These are phyloP conservation scores for Ganoderma multipileum DNA, from an alignment of 1,284 basidiomycete species.

Conservation along the genomic window DNA sequence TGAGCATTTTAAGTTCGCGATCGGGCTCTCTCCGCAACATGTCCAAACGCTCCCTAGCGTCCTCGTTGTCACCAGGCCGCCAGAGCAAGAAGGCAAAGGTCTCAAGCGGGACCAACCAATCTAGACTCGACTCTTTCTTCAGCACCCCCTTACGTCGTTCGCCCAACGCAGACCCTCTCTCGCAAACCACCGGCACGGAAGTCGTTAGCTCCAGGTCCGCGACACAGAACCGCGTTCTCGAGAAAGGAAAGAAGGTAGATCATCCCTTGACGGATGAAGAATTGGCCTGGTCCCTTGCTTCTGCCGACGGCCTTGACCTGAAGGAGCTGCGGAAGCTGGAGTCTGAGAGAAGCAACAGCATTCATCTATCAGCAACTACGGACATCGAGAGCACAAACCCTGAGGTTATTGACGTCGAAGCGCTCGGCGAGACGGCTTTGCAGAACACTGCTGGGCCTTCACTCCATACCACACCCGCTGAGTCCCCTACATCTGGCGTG, in stretches of 20 bases:
- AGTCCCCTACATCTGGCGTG: not conserved
- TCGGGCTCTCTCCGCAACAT: slow-evolving; percentile 24
- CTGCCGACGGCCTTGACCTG: slow-evolving; percentile 37
- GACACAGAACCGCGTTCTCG: not conserved
- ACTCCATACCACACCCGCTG: slow-evolving; percentile 3
- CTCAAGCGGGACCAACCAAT: slow-evolving; percentile 30
- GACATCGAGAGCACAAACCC: slow-evolving; percentile 17
- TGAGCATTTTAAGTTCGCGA: slow-evolving; percentile 9
- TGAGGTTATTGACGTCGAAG: slow-evolving; percentile 42
- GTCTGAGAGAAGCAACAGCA: slow-evolving; percentile 9
- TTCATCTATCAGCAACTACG: slow-evolving; percentile 13
- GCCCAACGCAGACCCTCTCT: slow-evolving; percentile 7
- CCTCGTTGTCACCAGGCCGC: slow-evolving; percentile 32
- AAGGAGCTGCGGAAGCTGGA: slow-evolving; percentile 35
- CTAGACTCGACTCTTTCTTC: slow-evolving; percentile 42
- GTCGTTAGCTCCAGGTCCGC: slow-evolving; percentile 4
- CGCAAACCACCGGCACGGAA: slow-evolving; percentile 5
- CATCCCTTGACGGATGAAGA: slow-evolving; percentile 32
- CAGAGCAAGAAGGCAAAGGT: slow-evolving; percentile 37
- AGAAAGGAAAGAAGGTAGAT: slow-evolving; percentile 13
- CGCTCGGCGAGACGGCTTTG: slow-evolving; percentile 31
- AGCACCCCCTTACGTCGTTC: slow-evolving; percentile 23
- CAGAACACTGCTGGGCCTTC: slow-evolving; percentile 7
- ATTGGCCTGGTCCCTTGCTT: slow-evolving; percentile 36
- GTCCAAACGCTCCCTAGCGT: slow-evolving; percentile 37